phyloP scores from a whole-genome alignment of 179 eudicot genomes.

The Spinacia oleracea region DNA sequence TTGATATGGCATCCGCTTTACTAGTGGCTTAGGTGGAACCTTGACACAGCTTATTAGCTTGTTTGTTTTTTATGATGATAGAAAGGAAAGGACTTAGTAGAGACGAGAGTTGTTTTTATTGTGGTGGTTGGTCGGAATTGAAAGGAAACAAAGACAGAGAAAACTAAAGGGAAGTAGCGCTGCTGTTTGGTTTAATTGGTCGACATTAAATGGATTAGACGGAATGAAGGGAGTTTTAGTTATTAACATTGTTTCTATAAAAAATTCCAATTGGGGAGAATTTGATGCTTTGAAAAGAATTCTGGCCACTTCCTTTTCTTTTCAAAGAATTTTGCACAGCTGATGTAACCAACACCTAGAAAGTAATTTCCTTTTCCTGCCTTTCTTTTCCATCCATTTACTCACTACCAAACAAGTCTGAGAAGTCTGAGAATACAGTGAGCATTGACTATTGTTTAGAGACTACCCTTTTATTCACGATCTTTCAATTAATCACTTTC shows the following conservation, averaged over 20 bases:
- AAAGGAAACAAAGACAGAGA: neutral
- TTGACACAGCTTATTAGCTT: neutral
- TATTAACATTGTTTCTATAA: neutral
- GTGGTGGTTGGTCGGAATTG: neutral
- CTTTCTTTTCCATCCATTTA: neutral
- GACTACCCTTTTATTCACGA: neutral
- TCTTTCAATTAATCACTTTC: neutral
- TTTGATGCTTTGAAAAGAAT: neutral
- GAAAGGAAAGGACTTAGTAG: neutral
- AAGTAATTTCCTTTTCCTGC: neutral
- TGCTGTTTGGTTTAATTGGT: constrained; percentile 8
- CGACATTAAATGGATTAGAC: neutral
- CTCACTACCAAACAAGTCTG: no score
- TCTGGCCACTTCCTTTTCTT: neutral
- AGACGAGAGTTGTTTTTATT: neutral
- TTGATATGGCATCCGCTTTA: neutral
- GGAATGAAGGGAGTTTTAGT: neutral
- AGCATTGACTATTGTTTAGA: neutral
- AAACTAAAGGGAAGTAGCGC: neutral
- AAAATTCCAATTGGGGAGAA: neutral
- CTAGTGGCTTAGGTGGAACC: neutral
- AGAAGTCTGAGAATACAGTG: no score
- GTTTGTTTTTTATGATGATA: neutral
- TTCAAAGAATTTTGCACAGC: neutral
- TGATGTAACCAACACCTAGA: neutral